Percentiles rank a stretch among this genome's conserved stretches.
These are phyloP conservation scores for Apocynum venetum DNA, from an alignment of 257 asterid genomes.

Conservation along the genomic window DNA sequence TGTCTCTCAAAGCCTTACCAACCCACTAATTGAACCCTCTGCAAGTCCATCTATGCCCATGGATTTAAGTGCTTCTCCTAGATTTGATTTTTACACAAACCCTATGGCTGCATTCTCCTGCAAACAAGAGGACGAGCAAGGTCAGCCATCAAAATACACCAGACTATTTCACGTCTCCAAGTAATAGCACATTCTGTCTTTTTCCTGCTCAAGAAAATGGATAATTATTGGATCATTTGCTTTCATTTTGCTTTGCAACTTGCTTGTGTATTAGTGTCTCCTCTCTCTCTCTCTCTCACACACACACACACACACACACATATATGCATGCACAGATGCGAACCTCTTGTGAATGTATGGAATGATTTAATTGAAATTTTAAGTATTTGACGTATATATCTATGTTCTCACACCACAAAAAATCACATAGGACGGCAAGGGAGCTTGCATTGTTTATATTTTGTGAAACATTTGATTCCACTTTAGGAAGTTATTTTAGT, in stretches of 20 bases:
- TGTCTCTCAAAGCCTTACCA: constrained; percentile 44
- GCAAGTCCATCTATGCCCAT: constrained; percentile 14
- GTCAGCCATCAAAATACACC: constrained; percentile 47
- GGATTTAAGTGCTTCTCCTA: constrained; percentile 28
- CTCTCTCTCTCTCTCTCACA: background rate
- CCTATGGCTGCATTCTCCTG: constrained; percentile 84
- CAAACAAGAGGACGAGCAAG: constrained; percentile 41
- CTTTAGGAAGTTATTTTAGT: background rate
- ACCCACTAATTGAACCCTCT: constrained; percentile 56
- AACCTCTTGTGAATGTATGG: background rate
- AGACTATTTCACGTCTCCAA: constrained; percentile 40
- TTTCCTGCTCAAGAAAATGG: background rate
- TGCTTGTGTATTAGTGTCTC: background rate
- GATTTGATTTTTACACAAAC: constrained; percentile 81
- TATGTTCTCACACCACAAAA: background rate
- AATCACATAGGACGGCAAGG: background rate
- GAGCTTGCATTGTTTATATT: background rate
- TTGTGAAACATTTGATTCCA: background rate
- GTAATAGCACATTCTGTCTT: constrained; percentile 39
- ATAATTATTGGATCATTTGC: background rate
- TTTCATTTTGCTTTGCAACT: constrained; percentile 1
- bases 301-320: background rate
- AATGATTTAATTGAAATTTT: background rate
- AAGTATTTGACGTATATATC: no score
- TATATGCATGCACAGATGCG: no score